These are phyloP conservation scores for Penicillium manginii DNA, from an alignment of 495 filamentous ascomycete species.

Conservation along the genomic window DNA sequence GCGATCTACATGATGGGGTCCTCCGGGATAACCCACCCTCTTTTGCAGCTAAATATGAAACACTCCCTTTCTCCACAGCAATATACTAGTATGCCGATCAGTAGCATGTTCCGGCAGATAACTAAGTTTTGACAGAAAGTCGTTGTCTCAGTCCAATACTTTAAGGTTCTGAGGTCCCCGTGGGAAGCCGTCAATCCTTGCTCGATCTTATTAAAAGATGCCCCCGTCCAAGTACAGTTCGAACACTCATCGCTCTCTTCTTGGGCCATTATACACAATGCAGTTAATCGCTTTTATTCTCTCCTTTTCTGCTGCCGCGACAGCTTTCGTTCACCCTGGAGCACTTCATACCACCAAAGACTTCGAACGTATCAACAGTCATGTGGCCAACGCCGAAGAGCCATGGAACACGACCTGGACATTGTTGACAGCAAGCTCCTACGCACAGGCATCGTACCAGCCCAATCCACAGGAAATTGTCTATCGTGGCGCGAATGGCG, in stretches of 20 bases:
- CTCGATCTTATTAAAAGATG: too few relatives aligned
- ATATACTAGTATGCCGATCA: not conserved
- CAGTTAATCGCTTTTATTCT: not conserved
- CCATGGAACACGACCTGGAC: conserved; percentile 44
- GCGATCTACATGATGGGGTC: not conserved
- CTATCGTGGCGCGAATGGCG: conserved; percentile 33
- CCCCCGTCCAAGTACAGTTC: not conserved
- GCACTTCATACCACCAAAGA: conserved; percentile 43
- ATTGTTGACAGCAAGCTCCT: conserved; percentile 29
- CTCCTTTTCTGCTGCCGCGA: not conserved
- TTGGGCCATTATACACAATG: not conserved
- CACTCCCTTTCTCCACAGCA: not conserved
- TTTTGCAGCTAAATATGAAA: not conserved
- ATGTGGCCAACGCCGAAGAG: conserved; percentile 28
- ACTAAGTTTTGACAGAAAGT: not conserved
- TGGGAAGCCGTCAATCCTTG: too few relatives aligned
- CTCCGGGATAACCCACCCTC: not conserved
- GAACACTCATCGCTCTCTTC: not conserved
- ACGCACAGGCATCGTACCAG: conserved; percentile 29
- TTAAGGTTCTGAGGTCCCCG: too few relatives aligned
- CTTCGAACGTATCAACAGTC: conserved; percentile 36
- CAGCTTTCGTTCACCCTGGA: conserved; percentile 37
- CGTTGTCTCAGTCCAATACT: not conserved
- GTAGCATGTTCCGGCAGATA: not conserved
- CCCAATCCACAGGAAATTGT: conserved; percentile 27